Evolutionary conservation across 2,329 filamentous ascomycete species (phyloP), one percentile per base, ranked within the genome.

Genomic region (Fusarium decemcellulare): DNA sequence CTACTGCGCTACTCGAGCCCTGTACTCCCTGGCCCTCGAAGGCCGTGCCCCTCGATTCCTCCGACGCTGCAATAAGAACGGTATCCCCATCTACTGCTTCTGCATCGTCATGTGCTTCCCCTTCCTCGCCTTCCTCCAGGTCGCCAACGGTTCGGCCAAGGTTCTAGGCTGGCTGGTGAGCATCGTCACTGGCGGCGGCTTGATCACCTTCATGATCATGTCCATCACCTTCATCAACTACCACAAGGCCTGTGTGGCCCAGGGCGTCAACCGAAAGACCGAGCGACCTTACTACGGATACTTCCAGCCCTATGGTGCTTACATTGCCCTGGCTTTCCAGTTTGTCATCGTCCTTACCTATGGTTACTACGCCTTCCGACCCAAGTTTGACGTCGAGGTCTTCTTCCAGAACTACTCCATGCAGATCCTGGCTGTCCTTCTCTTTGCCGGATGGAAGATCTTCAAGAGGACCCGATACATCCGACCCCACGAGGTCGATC

Each of bases 361-460:
- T 72, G 87, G 88, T 40, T 91, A 90, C 76, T 79, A 80, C 3
- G 78, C 82, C 1, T 87, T 87, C 75, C 67, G 72, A 18, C 76
- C 77, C 43, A 70, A 70, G 44, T 90, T 88, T 81, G 77, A 78
- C 16, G 80, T 84, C 34, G 77, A 82, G 5, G 80, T 75, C 37
- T 84, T 86, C 71, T 80, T 86, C 74, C 79, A 81, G 11, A 86
- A 86, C 79, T 89, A 89, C 77, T 84, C 84, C 36, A 88, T 89
- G 85, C 79, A 85, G 53, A 77, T 88, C 18, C 74, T 90, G n/a
- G 83, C 84, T 0, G 80, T 84, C 6, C 73, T 89, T 30, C 78
- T 88, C 36, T 91, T 85, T 71, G 52, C 83, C 14, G 81, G 82
- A 67, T 93, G 89, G 88, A 93, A 92, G 79, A 5, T 92, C 4